Evolutionary conservation across 1,284 basidiomycete genomes (phyloP), one percentile per base, ranked within the genome.

Genomic region (Irpex sp.): DNA sequence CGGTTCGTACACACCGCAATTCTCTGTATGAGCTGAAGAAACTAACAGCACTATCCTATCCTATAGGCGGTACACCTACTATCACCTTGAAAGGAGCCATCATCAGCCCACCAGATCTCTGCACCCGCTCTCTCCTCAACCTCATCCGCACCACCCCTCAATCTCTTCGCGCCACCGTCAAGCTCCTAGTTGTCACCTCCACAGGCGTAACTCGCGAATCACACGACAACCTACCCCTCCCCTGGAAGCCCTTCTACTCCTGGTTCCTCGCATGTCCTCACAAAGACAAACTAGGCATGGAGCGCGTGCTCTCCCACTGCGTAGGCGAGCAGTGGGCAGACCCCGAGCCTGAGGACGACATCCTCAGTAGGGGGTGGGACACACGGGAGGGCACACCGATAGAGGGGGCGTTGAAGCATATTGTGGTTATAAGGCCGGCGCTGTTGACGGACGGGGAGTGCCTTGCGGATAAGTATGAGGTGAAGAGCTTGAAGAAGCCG

Each of bases 371-470:
- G 3, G 73, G 70, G 5, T 86, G 84, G 84, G 69, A 66, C 57
- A 60, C 67, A 37, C 68, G 69, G 2, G 61, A 69, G 10, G 78
- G 77, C 4, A 66, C 84, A 8, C 81, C 79, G 0, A 64, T 60
- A 5, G 64, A 69, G 7, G 84, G 82, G 39, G 66, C 62, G 19
- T 69, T 77, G 52, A 77, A 78, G 66, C 67, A 73, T 16, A 64
- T 82, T 0, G 74, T 85, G 8, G 72, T 87, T n/a, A 69, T 90
- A 3, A 72, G 86, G 6, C 81, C 87, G 1, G 80, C 82, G 35
- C 18, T 86, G 36, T 68, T 88, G 37, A 86, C 82, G 3, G 81
- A 86, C 60, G 86, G 85, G 0, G 71, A 74, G n/a, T 84, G 82
- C 66, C 66, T 72, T 2, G 84, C 75, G 2, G 83, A 85, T 36